phyloP scores from a whole-genome alignment of 345 rosid species.

The Cardamine occulta region DNA sequence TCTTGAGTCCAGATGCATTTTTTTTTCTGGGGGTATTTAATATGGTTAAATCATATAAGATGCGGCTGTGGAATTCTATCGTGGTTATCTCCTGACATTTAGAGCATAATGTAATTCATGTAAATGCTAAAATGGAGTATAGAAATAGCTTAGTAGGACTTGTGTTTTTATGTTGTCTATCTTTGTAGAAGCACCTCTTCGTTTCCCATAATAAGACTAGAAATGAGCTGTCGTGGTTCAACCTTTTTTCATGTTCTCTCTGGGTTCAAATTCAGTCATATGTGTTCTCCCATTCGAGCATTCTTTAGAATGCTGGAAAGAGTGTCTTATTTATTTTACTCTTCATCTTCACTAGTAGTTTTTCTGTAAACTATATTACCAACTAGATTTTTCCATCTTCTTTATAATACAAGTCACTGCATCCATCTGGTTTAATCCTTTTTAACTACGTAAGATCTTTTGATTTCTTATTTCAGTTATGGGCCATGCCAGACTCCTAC shows the following conservation, averaged over 20 bases:
- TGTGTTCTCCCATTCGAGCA: neutral
- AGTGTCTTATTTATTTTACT: neutral
- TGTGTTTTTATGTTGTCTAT: constrained; percentile 3
- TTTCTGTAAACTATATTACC: neutral
- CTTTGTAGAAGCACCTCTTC: neutral
- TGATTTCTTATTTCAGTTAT: constrained; percentile 64
- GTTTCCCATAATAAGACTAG: neutral
- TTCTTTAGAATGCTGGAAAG: neutral
- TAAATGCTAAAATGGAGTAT: constrained; percentile 2
- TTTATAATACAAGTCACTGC: constrained; percentile 2
- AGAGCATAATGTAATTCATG: neutral
- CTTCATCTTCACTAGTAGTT: neutral
- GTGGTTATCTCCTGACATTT: constrained; percentile 1
- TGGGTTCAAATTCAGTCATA: neutral
- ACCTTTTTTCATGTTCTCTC: neutral
- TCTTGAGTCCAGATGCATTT: neutral
- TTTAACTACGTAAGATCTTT: constrained; percentile 26
- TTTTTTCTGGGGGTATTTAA: neutral
- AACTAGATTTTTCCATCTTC: constrained; percentile 12
- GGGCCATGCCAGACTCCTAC: constrained; percentile 99
- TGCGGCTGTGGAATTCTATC: neutral
- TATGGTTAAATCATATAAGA: constrained; percentile 15
- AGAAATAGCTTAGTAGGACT: neutral
- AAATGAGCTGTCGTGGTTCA: constrained; percentile 14
- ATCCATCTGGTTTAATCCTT: constrained; percentile 18